Evolutionary conservation across 352 stramenopile species (phyloP), one percentile per base, ranked within the genome.

Genomic region (Phytophthora podocarpi): DNA sequence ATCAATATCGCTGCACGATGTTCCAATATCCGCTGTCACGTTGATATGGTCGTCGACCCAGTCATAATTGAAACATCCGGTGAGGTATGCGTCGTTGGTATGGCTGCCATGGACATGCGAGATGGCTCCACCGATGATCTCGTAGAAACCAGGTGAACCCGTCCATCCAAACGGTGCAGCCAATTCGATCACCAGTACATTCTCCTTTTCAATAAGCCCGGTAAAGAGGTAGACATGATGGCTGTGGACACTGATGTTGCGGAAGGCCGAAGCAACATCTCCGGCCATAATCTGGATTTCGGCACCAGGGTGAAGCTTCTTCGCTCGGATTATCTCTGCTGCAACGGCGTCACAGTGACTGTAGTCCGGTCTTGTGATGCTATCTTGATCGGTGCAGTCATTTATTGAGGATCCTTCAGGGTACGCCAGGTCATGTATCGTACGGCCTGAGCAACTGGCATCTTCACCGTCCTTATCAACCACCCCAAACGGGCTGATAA

Each of bases 141-240:
- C 27, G 9, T 31, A 31, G 5, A 9, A 5, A 9, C 27, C 27
- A 5, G 9, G 27, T 9, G 46, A 64, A 2, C 53, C 47, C 1
- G 53, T 64, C 54, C 62, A 66, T 0, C 55, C 48, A 18, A 71
- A 57, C 1, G 48, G 47, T 5, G 35, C 28, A 2, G 55, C 12
- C 1, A 69, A 16, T 21, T 69, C 59, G 7, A 74, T 50, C 18
- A 70, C 49, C 2, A 74, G 41, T 1, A 53, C 48, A 37, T 70
- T 32, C 2, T 69, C 32, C 39, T 70, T 46, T 2, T 53, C 23
- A 15, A 74, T 67, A 0, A 12, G n/a, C 0, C 41, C 65, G 15
- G 40, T 35, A 4, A 70, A 61, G 5, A 63, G 24, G 20, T 61
- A 52, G 0, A 70, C 60, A 13, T 21, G 57, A 1, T 42, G 46